Base-by-base conservation (phyloP, 441 rosid genomes). In the Populus hybrid region DNA sequence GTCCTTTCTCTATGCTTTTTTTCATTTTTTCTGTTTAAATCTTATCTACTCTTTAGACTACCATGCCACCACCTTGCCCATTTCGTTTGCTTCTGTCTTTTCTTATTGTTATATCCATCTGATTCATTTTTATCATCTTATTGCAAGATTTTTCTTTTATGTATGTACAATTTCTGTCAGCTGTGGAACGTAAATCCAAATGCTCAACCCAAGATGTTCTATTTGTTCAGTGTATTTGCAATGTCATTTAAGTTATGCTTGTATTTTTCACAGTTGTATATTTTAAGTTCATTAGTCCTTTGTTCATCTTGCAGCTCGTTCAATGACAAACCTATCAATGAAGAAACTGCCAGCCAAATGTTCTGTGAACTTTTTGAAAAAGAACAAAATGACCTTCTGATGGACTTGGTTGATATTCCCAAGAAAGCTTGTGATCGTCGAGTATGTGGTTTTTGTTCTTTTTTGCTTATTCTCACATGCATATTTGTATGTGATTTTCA, bases 341-440 rank as follows among this genome's bases (percentile, higher is more conserved):
- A 88, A 77, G 87, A 80, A 77, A 83, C 79, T 5, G 84, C 86
- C 26, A 97, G 96, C 77, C 88, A 87, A 0, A 90, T 93, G 32
- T 80, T 89, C 67, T 93, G 83, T 78, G 97, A 94, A 69, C 87
- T 94, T 75, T 92, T 94, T 74, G 95, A 92, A 76, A 94, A 84
- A 83, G 98, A 94, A 83, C 98, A 94, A 72, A 92, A 90, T 7
- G 92, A 91, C 84, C 97, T 94, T 79, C 92, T 94, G 14, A 46
- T 90, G 65, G 97, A 94, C 85, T 83, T 94, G 73, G 92, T 90
- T 86, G 95, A 94, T 80, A 89, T 92, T 72, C 97, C 98, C 0
- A 94, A 92, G 86, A 94, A 90, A 84, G 98, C 98, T 75, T 94
- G 98, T 65, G 97, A 92, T 89, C 96, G 97, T 26, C 89, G 90